phyloP scores from a whole-genome alignment of 208 protist species.

The Crithidia mellificae region DNA sequence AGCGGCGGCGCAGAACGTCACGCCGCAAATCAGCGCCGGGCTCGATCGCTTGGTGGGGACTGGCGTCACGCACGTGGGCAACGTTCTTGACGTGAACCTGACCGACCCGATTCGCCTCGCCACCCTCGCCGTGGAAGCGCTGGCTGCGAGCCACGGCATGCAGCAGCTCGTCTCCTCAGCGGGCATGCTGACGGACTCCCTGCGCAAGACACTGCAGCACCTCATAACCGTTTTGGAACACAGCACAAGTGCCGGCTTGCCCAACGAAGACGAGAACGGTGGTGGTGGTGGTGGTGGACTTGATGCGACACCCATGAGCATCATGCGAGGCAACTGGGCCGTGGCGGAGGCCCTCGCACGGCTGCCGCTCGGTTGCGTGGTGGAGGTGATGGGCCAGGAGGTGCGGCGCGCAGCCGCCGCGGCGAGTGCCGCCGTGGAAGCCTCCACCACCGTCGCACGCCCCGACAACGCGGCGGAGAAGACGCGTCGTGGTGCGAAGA shows the following conservation, averaged over 20 bases:
- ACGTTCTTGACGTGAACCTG: slow-evolving; percentile 32
- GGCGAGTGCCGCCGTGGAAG: neutral
- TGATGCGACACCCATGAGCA: slow-evolving; percentile 1
- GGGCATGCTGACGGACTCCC: slow-evolving; percentile 30
- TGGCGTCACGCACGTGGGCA: slow-evolving; percentile 24
- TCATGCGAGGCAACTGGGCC: slow-evolving; percentile 20
- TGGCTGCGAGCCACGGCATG: slow-evolving; percentile 27
- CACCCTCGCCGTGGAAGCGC: slow-evolving; percentile 33
- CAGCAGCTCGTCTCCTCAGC: slow-evolving; percentile 36
- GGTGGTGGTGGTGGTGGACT: too few relatives aligned
- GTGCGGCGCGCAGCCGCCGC: slow-evolving; percentile 7
- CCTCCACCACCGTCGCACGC: neutral
- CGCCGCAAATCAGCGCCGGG: neutral
- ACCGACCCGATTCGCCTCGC: slow-evolving; percentile 35
- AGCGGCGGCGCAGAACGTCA: neutral
- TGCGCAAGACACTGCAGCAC: slow-evolving; percentile 32
- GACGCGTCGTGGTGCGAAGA: too few relatives aligned
- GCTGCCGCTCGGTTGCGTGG: slow-evolving; percentile 22
- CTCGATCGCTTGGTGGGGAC: slow-evolving; percentile 17
- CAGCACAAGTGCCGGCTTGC: neutral
- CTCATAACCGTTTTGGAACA: slow-evolving; percentile 25
- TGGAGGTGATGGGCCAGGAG: slow-evolving; percentile 19
- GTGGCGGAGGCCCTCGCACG: slow-evolving; percentile 28
- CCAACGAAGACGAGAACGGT: too few relatives aligned
- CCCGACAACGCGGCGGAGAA: neutral